Evolutionary conservation across 2,329 filamentous ascomycete genomes (phyloP), one percentile per base, ranked within the genome.

Genomic region (Plenodomus biglobosus): DNA sequence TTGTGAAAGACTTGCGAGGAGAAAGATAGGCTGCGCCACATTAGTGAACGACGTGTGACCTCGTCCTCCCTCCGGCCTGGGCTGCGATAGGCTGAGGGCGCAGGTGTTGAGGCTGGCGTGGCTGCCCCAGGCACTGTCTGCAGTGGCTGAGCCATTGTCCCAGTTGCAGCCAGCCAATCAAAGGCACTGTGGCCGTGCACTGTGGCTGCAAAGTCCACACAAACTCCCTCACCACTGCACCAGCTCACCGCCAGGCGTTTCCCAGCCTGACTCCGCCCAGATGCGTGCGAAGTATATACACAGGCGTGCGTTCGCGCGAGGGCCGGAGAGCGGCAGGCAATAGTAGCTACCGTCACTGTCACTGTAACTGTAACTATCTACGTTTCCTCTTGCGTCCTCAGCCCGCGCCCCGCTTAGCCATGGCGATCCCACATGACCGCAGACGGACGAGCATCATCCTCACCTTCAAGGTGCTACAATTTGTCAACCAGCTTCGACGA

Each of bases 401-500:
- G 52, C 42, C 39, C 38, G 39, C 46, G 35, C 40, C 46, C 46
- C 47, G 48, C 61, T 59, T 56, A 59, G 58, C 58, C 20, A 71
- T 71, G 68, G 63, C 66, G 51, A 62, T 62, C 50, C 48, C 56
- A 44, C 61, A 52, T 40, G 56, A 46, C 40, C 55, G 56, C 51
- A 58, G 61, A 50, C 59, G 61, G 43, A 50, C 62, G 21, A 66
- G 60, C 50, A 58, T 74, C 44, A 60, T 67, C 58, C 61, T 73
- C 45, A 68, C 70, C 21, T 67, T 70, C 55, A 67, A 66, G 53
- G 64, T 73, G 45, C 58, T 74, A 43, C 65, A 69, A 56, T 63
- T 73, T 54, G 64, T 74, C 56, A 64, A 68, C 42, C 62, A 67
- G 46, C 68, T 75, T 44, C 67, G 70, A 44, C 68, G 65, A 50